Base-by-base conservation (phyloP, 192 early-diverging fungal genomes). In the Coemansia sp. region DNA sequence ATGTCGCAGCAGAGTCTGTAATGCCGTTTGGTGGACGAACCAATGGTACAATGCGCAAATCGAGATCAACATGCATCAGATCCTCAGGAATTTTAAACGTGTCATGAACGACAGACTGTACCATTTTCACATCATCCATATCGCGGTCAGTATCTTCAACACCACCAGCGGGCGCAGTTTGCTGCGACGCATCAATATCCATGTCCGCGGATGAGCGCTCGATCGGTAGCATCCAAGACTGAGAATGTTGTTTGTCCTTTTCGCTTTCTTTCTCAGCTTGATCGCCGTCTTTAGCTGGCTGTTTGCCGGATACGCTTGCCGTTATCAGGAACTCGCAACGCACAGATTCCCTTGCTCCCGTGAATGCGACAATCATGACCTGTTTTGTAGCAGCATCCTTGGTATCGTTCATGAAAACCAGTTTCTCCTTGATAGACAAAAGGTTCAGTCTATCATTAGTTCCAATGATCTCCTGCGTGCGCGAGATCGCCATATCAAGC, bases 271-370 rank as follows among this genome's bases (percentile, higher is more conserved):
- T 51, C 19, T 53, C 18, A 6, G 49, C 38, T 5, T 5, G 22
- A 48, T 21, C 23, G 31, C 32, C 34, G 38, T 44, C 4, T 32
- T 38, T 27, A n/a, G 41, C n/a, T 10, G 16, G 0, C 2, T 23
- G 16, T 1, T n/a, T 49, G 47, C 49, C 49, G 9, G 54, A 47
- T n/a, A 73, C 76, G 16, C 70, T 61, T 7, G 71, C 65, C 21
- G 58, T 59, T 34, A 80, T 67, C 60, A 71, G n/a, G 56, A 74
- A 80, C 66, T 80, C 77, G 65, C 77, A 80, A 4, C 77, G 71
- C 41, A 74, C 77, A 12, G 77, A 74, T 32, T 69, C 77, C 4
- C 49, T 44, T 4, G 71, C 67, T 0, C 77, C 77, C 3, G 77
- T 80, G 53, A 74, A 80, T 3, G 61, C 77, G 7, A 80, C 77